Evolutionary conservation across 495 filamentous ascomycete species (phyloP).

Genomic region (Durotheca rogersii): DNA sequence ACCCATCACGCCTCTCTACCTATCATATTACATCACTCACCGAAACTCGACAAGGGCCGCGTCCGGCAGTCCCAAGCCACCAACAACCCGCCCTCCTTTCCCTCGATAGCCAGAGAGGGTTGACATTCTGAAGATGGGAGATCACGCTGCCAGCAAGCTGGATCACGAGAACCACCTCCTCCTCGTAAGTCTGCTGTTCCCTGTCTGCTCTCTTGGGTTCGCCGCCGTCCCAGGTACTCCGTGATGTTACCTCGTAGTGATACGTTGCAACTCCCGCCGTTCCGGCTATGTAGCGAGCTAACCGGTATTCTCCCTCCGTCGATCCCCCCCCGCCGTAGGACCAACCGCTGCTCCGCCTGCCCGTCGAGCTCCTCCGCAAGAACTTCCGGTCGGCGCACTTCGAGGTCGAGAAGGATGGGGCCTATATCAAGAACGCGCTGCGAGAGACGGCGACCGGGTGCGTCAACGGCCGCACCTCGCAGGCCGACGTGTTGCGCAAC

Average conservation of each 20-base stretch:
- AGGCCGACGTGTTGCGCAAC: constrained; percentile 68
- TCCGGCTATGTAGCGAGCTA: not conserved
- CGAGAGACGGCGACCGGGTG: constrained; percentile 68
- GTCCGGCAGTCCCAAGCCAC: not conserved
- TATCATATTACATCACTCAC: not conserved
- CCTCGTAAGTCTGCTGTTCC: constrained; percentile 37
- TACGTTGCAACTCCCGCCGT: not conserved
- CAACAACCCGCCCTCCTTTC: not conserved
- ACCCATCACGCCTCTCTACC: too few relatives aligned
- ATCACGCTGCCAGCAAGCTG: constrained; percentile 45
- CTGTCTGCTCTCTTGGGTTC: not conserved
- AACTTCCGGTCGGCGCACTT: constrained; percentile 90
- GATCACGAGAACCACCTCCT: constrained; percentile 52
- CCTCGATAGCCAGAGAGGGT: not conserved
- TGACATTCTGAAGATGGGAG: constrained; percentile 39
- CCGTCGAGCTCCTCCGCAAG: constrained; percentile 84
- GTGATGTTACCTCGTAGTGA: too few relatives aligned
- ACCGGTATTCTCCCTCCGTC: too few relatives aligned
- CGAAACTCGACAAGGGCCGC: not conserved
- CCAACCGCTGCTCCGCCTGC: constrained; percentile 90
- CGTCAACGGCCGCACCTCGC: constrained; percentile 57
- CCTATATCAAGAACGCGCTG: constrained; percentile 66
- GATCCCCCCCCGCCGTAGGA: constrained; percentile 67
- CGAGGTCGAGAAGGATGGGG: constrained; percentile 74
- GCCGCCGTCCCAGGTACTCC: too few relatives aligned